Percentiles rank a stretch among this genome's conserved stretches.
Conservation (phyloP, 352 stramenopile genomes). For the Pythium coloratum region DNA sequence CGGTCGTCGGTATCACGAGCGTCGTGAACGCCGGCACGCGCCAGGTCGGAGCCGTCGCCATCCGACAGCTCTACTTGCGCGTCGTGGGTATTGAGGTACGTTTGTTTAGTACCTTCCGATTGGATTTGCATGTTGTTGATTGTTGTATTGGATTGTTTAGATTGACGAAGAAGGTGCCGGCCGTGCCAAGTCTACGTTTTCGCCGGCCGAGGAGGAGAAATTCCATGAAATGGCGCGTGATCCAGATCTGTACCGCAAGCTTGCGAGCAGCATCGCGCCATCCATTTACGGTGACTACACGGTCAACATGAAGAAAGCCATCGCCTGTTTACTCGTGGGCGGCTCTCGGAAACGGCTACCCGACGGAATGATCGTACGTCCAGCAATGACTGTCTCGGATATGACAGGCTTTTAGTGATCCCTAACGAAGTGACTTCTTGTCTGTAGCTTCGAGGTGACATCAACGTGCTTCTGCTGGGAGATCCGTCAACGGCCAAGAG, state of each 20-base stretch:
- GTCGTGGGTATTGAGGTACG: constrained; percentile 92
- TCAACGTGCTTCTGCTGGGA: constrained; percentile 98
- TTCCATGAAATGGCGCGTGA: constrained; percentile 93
- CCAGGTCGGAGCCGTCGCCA: constrained; percentile 78
- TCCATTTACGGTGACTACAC: constrained; percentile 97
- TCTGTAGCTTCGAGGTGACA: constrained; percentile 92
- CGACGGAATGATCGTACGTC: constrained; percentile 93
- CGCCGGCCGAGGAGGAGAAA: constrained; percentile 96
- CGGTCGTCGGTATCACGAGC: constrained; percentile 94
- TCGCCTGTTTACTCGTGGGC: constrained; percentile 94
- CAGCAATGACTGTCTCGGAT: not conserved
- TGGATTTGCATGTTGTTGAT: not conserved
- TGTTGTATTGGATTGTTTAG: constrained; percentile 12
- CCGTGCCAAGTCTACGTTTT: constrained; percentile 92
- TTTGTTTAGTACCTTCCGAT: not conserved
- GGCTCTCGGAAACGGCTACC: constrained; percentile 93
- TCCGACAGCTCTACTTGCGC: constrained; percentile 94
- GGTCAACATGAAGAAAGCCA: constrained; percentile 97
- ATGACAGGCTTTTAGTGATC: not conserved
- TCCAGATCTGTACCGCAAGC: constrained; percentile 93
- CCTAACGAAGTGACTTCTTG: not conserved
- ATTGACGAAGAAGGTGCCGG: constrained; percentile 92
- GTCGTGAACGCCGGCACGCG: constrained; percentile 87
- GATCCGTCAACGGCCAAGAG: constrained; percentile 99
- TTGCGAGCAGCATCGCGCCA: constrained; percentile 89